Evolutionary conservation across 306 rosid genomes (phyloP), one percentile per base, ranked within the genome.

Genomic region (Prunus dulcis): DNA sequence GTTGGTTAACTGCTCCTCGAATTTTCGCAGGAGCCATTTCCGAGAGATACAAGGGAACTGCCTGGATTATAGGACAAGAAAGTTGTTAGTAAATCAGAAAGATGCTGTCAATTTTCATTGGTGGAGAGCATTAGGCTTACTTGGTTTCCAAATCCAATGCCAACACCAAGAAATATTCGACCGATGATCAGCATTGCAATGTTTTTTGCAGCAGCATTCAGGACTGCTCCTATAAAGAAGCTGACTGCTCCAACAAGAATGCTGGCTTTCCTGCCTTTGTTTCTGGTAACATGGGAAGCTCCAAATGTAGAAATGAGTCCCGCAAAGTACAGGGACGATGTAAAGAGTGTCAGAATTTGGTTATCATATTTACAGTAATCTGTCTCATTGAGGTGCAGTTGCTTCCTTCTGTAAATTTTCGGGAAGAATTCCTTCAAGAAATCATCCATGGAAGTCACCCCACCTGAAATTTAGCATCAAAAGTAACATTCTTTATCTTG

Each of bases 371-470:
- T 93, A 68, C 98, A 89, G 80, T 91, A 91, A 78, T 93, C 93
- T 10, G 97, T 93, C 84, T 93, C 98, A 9, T 81, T 53, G 28
- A 88, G 76, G 75, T 87, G 93, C 34, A 71, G 27, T 18, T 86
- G 96, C 84, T 93, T 93, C 77, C 92, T 88, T 75, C 80, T 80
- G 51, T 88, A 87, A 58, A 91, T 90, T 11, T 86, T 25, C 0
- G 98, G 97, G 83, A 93, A 93, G 83, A 93, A 93, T 43, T 89
- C 82, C 75, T 73, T 74, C 45, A 91, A 80, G 79, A 93, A 93
- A 74, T 93, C 98, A 80, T 93, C 97, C 98, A 93, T 93, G 64
- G 97, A 89, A 46, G 98, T 93, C 55, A 91, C 98, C 14, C 98
- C 98, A 79, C 99, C 98, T 91, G 74, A 73, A 53, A 76, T 77